Base-by-base conservation (phyloP, 2,329 filamentous ascomycete species). In the Arthrinium phaeospermum region DNA sequence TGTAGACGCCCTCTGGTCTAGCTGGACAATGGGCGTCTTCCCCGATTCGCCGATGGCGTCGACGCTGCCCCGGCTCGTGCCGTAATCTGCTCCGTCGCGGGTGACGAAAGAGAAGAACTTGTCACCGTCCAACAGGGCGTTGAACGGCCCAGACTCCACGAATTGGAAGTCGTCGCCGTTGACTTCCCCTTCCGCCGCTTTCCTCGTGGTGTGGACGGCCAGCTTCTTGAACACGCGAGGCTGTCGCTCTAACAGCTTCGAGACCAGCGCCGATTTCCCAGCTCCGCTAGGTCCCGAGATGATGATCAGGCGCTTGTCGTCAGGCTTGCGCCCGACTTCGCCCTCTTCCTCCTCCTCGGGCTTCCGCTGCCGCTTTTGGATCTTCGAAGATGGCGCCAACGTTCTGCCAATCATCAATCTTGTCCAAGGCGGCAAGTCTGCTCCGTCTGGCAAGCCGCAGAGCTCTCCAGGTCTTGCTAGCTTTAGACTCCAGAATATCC, bases 381-480 rank as follows among this genome's bases (percentile, higher is more conserved):
- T 89, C 86, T 70, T 88, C 82, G 73, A 91, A 92, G 16, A 92
- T 84, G 46, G 85, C 78, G 71, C 87, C 86, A 45, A 92, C 87
- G 73, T 94, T 93, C 79, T 93, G 93, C 53, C 93, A 91, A 75
- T 95, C 92, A 71, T 98, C 95, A 68, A 98, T 93, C 81, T 93
- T 94, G 81, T 98, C 95, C 81, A 98, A 96, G 27, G 91, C 85
- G 64, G 90, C 88, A 75, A 98, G 88, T 77, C 92, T 93, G 72
- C 87, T 91, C 75, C 90, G 91, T 71, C 93, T 91, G 13, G 94
- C 93, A 75, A 97, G 89, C 70, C 96, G 91, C 74, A 99, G 85
- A 6, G 94, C 94, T 76, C 95, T 90, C 96, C 96, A 99, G 72
- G 91, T 93, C 81, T 97, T 96, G 84, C 94, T 98, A 27, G 92